Evolutionary conservation across 345 rosid genomes (phyloP).

Genomic region (Eucalyptus pauciflora): DNA sequence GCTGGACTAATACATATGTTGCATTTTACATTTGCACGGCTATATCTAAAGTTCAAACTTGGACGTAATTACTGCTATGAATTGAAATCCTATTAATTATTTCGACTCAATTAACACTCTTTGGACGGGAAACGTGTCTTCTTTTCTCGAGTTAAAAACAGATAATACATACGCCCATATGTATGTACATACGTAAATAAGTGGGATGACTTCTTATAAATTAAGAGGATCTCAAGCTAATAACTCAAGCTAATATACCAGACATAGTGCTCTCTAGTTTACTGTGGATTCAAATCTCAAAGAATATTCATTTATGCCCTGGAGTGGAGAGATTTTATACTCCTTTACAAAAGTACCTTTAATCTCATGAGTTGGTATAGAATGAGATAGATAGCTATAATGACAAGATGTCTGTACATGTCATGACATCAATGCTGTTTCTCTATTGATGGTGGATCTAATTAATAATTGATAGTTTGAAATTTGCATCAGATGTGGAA

Average conservation of each 20-base stretch:
- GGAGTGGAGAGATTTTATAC: not conserved
- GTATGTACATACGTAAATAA: not conserved
- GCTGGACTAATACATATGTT: not conserved
- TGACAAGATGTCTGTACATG: not conserved
- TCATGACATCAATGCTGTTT: not conserved
- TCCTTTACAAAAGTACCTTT: not conserved
- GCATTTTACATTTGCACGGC: not conserved
- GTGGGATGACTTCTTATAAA: not conserved
- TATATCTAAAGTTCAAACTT: not conserved
- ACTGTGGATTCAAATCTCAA: not conserved
- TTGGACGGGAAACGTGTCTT: fast-evolving
- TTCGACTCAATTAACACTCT: not conserved
- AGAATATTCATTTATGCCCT: not conserved
- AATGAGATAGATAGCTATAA: not conserved
- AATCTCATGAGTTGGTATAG: not conserved
- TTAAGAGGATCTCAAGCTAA: not conserved
- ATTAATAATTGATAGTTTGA: not conserved
- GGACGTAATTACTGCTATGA: not conserved
- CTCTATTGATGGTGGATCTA: not conserved
- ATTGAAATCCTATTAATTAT: not conserved
- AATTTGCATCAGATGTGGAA: not conserved
- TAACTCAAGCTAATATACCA: not conserved
- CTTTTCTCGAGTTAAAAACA: not conserved
- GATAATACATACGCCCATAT: not conserved
- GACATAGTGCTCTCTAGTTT: not conserved